Evolutionary conservation across 495 filamentous ascomycete genomes (phyloP).

Genomic region (Xylaria curta): DNA sequence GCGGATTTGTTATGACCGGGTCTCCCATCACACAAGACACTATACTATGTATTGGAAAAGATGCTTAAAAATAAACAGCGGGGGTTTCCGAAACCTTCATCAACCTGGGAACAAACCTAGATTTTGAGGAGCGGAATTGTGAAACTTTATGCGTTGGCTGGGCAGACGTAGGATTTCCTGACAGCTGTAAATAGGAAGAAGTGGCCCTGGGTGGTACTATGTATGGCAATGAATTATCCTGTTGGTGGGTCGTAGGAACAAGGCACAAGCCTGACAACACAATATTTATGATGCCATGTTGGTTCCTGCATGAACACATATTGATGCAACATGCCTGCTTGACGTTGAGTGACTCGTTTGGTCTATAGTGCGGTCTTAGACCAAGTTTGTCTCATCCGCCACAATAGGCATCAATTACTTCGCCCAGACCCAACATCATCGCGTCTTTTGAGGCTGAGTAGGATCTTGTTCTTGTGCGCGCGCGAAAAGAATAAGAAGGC

Average conservation of each 20-base stretch:
- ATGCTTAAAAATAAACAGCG: constrained; percentile 9
- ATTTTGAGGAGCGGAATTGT: background rate
- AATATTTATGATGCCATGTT: constrained; percentile 6
- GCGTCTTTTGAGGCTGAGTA: constrained; percentile 9
- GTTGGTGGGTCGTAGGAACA: constrained; percentile 19
- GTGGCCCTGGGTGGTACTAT: no score
- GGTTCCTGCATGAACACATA: background rate
- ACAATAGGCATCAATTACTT: background rate
- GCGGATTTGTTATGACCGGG: background rate
- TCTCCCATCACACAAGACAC: background rate
- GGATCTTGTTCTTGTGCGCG: background rate
- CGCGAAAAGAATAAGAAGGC: background rate
- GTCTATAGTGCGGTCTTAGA: background rate
- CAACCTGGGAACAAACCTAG: constrained; percentile 6
- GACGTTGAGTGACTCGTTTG: background rate
- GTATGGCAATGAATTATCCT: background rate
- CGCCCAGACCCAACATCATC: background rate
- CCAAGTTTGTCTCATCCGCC: constrained; percentile 21
- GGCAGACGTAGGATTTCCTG: background rate
- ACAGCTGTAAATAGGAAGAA: background rate
- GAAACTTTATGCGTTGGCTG: constrained; percentile 14
- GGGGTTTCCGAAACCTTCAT: background rate
- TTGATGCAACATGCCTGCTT: constrained; percentile 2
- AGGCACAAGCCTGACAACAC: constrained; percentile 6
- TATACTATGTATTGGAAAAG: background rate